Conservation (phyloP, 2,329 filamentous ascomycete species). For the Herpotrichia juniperi region DNA sequence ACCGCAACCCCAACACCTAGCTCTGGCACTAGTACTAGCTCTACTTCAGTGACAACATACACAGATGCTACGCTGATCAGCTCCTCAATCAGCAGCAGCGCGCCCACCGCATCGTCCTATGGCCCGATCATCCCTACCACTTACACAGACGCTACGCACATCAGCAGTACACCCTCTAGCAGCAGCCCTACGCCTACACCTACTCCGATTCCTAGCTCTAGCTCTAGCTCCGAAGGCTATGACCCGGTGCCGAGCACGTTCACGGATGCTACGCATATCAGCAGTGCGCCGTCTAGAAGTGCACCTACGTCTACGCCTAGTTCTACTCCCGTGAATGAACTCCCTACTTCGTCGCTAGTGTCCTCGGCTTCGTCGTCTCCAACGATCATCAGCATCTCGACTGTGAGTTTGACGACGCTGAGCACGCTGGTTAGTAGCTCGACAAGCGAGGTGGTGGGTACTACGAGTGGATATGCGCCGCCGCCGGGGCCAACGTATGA, state of each 20-base stretch:
- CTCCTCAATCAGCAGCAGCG: background rate
- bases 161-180: background rate
- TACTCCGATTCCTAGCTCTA: background rate
- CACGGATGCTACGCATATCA: conserved; percentile 1
- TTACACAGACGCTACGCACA: background rate
- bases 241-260: background rate
- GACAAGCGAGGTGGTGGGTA: no score
- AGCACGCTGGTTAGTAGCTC: background rate
- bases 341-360: background rate
- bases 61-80: background rate
- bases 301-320: background rate
- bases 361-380: background rate
- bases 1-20: no score
- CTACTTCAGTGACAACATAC: background rate
- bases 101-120: background rate
- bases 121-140: background rate
- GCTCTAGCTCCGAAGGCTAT: background rate
- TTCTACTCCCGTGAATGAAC: background rate
- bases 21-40: no score
- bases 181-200: background rate
- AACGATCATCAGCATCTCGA: background rate
- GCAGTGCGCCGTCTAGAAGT: background rate
- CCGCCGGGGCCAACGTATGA: background rate
- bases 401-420: background rate
- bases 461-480: background rate